A percentile compares a stretch with the other conserved stretches of the same genome.
Conservation (phyloP, 2,329 filamentous ascomycete species). For the Ophiocordyceps camponoti-rufipedis region DNA sequence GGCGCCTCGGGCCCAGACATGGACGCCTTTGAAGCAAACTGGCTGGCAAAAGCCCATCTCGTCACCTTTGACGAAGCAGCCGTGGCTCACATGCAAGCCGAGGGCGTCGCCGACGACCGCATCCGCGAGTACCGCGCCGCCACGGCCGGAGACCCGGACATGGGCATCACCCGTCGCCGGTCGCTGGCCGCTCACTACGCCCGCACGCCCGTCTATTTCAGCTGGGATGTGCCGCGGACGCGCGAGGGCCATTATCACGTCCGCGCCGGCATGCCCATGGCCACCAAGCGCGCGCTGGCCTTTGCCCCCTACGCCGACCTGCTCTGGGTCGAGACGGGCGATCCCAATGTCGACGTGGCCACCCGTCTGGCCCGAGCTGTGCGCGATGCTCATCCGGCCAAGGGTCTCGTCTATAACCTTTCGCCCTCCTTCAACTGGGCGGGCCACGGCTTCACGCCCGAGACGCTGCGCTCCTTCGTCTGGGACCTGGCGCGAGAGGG, state of each 20-base stretch:
- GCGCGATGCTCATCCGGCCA: constrained; percentile 48
- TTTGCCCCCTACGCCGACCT: constrained; percentile 90
- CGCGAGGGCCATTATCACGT: constrained; percentile 92
- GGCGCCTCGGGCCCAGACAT: constrained; percentile 68
- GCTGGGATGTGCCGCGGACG: constrained; percentile 81
- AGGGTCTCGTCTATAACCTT: constrained; percentile 91
- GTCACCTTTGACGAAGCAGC: constrained; percentile 88
- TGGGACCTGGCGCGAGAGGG: constrained; percentile 91
- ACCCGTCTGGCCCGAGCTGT: constrained; percentile 61
- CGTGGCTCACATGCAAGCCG: constrained; percentile 49
- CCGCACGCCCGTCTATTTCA: constrained; percentile 57
- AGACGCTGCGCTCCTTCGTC: constrained; percentile 73
- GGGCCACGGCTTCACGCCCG: constrained; percentile 75
- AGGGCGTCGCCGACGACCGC: constrained; percentile 43
- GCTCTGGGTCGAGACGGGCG: constrained; percentile 91
- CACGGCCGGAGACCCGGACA: constrained; percentile 45
- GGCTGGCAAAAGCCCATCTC: constrained; percentile 74
- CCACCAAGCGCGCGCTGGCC: constrained; percentile 81
- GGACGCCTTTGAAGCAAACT: constrained; percentile 67
- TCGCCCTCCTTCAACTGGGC: constrained; percentile 98
- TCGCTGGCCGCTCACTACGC: constrained; percentile 50
- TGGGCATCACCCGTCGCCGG: constrained; percentile 64
- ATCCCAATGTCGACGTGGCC: constrained; percentile 67
- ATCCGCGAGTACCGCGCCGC: constrained; percentile 50
- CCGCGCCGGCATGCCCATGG: constrained; percentile 63